Conservation (phyloP, 495 filamentous ascomycete genomes). For the Cetradonia linearis region DNA sequence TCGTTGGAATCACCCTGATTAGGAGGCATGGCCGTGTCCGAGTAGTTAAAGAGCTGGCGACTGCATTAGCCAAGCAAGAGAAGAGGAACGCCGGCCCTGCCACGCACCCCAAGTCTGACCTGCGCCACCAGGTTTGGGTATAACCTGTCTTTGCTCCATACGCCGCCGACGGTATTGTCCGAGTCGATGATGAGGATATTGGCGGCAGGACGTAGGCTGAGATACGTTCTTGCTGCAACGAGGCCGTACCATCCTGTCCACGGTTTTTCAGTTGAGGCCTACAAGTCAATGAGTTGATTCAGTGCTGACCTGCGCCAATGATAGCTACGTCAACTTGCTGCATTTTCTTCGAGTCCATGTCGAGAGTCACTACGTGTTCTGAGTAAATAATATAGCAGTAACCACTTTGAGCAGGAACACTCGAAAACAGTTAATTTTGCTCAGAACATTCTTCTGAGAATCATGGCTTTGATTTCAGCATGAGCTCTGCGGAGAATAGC, state of each 20-base stretch:
- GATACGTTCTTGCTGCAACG: conserved; percentile 26
- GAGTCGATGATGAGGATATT: conserved; percentile 23
- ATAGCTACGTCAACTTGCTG: conserved; percentile 18
- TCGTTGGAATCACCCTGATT: conserved; percentile 13
- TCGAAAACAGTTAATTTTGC: too few species aligned
- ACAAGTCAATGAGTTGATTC: too few species aligned
- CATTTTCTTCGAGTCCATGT: too few species aligned
- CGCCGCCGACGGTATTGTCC: conserved; percentile 24
- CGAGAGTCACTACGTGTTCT: too few species aligned
- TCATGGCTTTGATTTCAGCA: too few species aligned
- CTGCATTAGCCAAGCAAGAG: too few species aligned
- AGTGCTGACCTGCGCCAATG: conserved; percentile 21
- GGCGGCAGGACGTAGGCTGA: conserved; percentile 19
- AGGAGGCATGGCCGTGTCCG: conserved; percentile 24
- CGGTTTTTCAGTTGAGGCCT: too few species aligned
- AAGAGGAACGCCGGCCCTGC: too few species aligned
- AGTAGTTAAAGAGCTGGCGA: conserved; percentile 27
- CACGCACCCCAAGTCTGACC: conserved; percentile 17
- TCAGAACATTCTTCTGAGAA: too few species aligned
- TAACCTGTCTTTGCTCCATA: conserved; percentile 24
- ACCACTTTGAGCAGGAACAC: too few species aligned
- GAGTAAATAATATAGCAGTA: too few species aligned
- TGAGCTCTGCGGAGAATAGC: too few species aligned
- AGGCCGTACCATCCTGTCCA: conserved; percentile 27
- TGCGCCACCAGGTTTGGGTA: conserved; percentile 21